These are phyloP conservation scores for Lizonia empirigonia DNA, from an alignment of 2,329 filamentous ascomycete species.

Conservation along the genomic window DNA sequence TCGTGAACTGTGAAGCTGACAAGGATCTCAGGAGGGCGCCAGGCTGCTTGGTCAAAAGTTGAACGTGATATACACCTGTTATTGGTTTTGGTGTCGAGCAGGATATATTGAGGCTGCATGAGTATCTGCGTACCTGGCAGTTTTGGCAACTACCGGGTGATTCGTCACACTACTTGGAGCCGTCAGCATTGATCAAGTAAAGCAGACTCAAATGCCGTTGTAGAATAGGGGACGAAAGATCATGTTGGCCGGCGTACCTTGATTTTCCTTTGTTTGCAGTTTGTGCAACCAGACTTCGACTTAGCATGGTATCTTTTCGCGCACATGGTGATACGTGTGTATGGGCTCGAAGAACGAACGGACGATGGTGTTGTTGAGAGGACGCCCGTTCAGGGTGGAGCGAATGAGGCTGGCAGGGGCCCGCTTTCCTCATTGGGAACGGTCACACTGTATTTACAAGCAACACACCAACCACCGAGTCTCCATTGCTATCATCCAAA, in stretches of 20 bases:
- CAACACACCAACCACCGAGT: background rate
- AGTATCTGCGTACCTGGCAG: constrained; percentile 1
- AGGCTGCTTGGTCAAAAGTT: background rate
- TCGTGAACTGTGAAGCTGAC: constrained; percentile 18
- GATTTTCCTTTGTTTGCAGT: constrained; percentile 11
- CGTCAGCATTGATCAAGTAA: background rate
- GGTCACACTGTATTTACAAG: background rate
- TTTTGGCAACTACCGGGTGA: constrained; percentile 1
- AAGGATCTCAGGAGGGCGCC: constrained; percentile 1
- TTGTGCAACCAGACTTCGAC: constrained; percentile 5
- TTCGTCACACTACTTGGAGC: constrained; percentile 12
- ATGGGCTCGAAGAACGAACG: background rate
- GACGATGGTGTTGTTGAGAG: background rate
- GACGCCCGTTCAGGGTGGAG: background rate
- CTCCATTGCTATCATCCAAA: background rate
- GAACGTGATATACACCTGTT: background rate
- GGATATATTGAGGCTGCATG: constrained; percentile 28
- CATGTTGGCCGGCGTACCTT: background rate
- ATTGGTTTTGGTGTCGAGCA: constrained; percentile 12
- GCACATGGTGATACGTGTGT: background rate
- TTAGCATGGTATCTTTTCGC: constrained; percentile 2
- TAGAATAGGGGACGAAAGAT: background rate
- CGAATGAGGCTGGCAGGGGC: background rate
- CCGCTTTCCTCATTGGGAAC: background rate
- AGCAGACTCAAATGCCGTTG: background rate